Conservation (phyloP, 1,139 yeast species). For the Casaregolazyma suthepensis region DNA sequence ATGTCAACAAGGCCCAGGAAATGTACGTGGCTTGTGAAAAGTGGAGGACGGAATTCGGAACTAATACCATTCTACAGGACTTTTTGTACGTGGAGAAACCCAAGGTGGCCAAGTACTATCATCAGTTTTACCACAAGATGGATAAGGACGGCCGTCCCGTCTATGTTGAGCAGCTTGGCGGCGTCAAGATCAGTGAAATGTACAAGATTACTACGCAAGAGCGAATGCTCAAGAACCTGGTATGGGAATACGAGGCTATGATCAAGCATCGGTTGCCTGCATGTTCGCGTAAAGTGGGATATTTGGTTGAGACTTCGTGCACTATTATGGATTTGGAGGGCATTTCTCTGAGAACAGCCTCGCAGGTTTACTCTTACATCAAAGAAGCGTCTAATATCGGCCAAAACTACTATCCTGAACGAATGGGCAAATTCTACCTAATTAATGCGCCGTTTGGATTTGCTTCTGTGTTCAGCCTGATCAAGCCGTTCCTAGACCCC, state of each 20-base stretch:
- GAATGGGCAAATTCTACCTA: slow-evolving; percentile 96
- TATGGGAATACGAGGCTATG: slow-evolving; percentile 96
- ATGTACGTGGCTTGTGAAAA: slow-evolving; percentile 86
- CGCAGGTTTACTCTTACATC: slow-evolving; percentile 80
- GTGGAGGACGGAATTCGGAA: slow-evolving; percentile 86
- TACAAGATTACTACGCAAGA: slow-evolving; percentile 91
- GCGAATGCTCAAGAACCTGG: slow-evolving; percentile 91
- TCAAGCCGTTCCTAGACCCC: slow-evolving; percentile 93
- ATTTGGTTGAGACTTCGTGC: slow-evolving; percentile 88
- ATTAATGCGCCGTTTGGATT: slow-evolving; percentile 98
- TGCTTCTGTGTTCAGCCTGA: slow-evolving; percentile 83
- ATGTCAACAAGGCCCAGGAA: slow-evolving; percentile 64
- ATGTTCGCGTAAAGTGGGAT: slow-evolving; percentile 75
- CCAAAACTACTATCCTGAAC: slow-evolving; percentile 97
- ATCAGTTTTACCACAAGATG: slow-evolving; percentile 95
- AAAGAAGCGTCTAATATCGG: slow-evolving; percentile 91
- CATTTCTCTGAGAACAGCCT: slow-evolving; percentile 75
- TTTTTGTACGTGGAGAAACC: slow-evolving; percentile 90
- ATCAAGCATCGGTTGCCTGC: slow-evolving; percentile 84
- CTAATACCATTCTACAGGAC: slow-evolving; percentile 77
- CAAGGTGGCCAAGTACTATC: slow-evolving; percentile 80
- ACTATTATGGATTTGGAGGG: slow-evolving; percentile 95
- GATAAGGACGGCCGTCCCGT: slow-evolving; percentile 97
- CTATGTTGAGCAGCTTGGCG: slow-evolving; percentile 88
- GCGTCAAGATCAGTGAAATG: slow-evolving; percentile 85